Base-by-base conservation (phyloP, 2,329 filamentous ascomycete species). In the Colletotrichum shisoi region DNA sequence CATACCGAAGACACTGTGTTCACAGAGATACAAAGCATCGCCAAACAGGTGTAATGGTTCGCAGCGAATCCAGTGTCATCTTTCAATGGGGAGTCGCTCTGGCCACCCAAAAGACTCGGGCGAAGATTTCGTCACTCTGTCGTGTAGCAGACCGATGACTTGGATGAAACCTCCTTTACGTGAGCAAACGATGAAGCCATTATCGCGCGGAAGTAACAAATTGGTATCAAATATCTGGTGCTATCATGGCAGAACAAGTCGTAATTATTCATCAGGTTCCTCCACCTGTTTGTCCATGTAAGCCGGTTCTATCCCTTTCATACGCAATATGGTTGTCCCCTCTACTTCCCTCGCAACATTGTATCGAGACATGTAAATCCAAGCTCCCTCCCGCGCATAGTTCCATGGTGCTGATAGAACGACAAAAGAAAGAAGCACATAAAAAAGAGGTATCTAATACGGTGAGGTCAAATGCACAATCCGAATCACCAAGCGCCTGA, bases 391-490 rank as follows among this genome's bases (percentile, higher is more conserved):
- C 34, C 46, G 37, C n/a, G 48, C 53, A 56, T 45, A 37, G 19
- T 53, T 39, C 44, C 21, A 19, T n/a, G 9, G 40, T 58, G 46
- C 17, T 44, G 13, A 17, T 49, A 54, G 27, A 40, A 24, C 17
- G 40, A 40, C n/a, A 42, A 34, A 39, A 11, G 51, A 12, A 54
- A 11, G 19, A 17, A 64, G 27, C 46, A 13, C 6, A 9, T 24
- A 57, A 31, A 24, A 54, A 13, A 63, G 61, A 63, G 61, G 39
- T 52, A 63, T 59, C 61, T 48, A 39, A 8, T 27, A 39, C 24
- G 31, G 15, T 11, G 48, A 56, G 12, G 7, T 11, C 27, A 57
- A 39, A 37, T 4, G 6, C 4, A n/a, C 7, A n/a, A 27, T 11
- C 11, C 15, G 13, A 64, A 63, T n/a, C 15, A 7, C 19, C 37